phyloP scores from a whole-genome alignment of 257 asterid species.

The Capsicum chinense region DNA sequence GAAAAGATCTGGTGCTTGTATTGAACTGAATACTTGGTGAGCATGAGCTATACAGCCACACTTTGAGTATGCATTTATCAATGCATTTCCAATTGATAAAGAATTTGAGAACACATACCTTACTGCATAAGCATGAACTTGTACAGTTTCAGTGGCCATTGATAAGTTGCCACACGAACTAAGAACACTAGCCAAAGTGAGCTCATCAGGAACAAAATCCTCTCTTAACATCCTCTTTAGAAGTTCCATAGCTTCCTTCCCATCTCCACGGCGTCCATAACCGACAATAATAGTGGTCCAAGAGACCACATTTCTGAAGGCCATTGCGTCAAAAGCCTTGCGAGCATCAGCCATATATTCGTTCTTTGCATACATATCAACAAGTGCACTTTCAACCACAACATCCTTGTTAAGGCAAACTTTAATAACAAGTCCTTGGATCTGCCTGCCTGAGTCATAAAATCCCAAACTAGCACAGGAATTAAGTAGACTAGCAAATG shows the following conservation, averaged over 20 bases:
- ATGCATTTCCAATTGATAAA: conserved; percentile 41
- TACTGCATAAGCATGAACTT: conserved; percentile 39
- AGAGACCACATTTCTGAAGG: conserved; percentile 42
- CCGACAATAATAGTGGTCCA: conserved; percentile 50
- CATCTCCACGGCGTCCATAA: conserved; percentile 45
- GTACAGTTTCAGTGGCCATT: conserved; percentile 34
- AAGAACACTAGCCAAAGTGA: conserved; percentile 43
- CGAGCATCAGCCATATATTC: conserved; percentile 33
- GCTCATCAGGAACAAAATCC: conserved; percentile 42
- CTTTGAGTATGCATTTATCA: conserved; percentile 44
- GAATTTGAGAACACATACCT: conserved; percentile 37
- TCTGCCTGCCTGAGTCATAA: conserved; percentile 35
- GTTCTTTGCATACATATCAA: conserved; percentile 49
- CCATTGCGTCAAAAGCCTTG: conserved; percentile 42
- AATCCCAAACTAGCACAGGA: conserved; percentile 35
- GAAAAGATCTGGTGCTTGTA: conserved; percentile 39
- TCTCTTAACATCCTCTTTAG: conserved; percentile 40
- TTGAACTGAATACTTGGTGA: conserved; percentile 36
- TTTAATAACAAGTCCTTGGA: conserved; percentile 39
- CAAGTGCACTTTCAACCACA: conserved; percentile 40
- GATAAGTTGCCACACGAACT: conserved; percentile 44
- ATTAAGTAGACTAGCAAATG: conserved; percentile 43
- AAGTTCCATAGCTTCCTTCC: conserved; percentile 36
- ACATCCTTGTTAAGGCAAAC: conserved; percentile 35
- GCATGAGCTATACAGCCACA: conserved; percentile 40